Percentiles rank a stretch among this genome's conserved stretches.
phyloP scores from a whole-genome alignment of 2,329 filamentous ascomycete species.

The Scopulariopsis brevicaulis region DNA sequence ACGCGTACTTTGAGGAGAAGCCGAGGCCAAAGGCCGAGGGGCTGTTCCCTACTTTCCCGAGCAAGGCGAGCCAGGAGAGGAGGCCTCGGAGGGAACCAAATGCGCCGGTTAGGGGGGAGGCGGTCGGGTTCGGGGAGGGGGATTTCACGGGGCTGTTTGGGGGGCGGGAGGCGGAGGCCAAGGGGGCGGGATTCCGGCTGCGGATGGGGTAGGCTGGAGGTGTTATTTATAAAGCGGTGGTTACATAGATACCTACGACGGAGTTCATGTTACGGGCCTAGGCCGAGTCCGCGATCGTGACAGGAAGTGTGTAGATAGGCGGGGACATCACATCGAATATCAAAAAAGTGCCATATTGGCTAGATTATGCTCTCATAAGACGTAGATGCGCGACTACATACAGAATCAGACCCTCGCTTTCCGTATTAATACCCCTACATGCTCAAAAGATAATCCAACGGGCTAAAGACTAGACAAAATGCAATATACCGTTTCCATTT shows the following conservation, averaged over 20 bases:
- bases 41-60: conserved; percentile 95
- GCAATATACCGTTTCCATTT: background rate
- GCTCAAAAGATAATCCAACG: conserved; percentile 1
- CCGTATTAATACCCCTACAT: background rate
- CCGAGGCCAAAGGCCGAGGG: conserved; percentile 81
- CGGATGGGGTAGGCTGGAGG: conserved; percentile 35
- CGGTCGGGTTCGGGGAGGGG: conserved; percentile 38
- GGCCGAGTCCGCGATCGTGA: no score
- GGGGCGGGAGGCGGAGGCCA: conserved; percentile 51
- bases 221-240: background rate
- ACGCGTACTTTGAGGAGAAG: conserved; percentile 81
- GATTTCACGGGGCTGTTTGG: conserved; percentile 66
- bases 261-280: background rate
- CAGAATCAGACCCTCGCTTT: background rate
- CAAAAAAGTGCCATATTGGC: background rate
- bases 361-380: conserved; percentile 1
- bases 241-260: background rate
- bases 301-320: no score
- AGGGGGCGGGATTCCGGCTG: conserved; percentile 53
- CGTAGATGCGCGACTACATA: background rate
- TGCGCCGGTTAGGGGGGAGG: conserved; percentile 69
- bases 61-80: conserved; percentile 85
- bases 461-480: background rate
- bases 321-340: background rate
- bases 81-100: conserved; percentile 58